A percentile compares a stretch with the other conserved stretches of the same genome.
Evolutionary conservation across 2,329 filamentous ascomycete genomes (phyloP).

Genomic region (Monascus ruber): DNA sequence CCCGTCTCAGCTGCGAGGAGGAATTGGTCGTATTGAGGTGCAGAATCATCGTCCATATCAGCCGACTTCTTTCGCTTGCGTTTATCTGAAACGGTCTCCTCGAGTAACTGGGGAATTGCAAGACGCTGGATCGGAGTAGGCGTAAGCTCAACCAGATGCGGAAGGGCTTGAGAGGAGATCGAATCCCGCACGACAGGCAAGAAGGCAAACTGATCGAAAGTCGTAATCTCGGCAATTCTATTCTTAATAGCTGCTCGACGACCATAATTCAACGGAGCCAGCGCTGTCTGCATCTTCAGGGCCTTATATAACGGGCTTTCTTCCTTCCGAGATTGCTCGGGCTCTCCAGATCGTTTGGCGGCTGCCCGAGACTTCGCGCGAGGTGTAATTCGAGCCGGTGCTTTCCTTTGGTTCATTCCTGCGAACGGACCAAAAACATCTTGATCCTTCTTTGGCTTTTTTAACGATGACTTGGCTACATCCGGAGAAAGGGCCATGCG

Average conservation of each 20-base stretch:
- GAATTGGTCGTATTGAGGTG: conserved; percentile 50
- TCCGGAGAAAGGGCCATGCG: conserved; percentile 23
- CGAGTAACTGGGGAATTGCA: conserved; percentile 69
- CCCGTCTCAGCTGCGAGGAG: conserved; percentile 91
- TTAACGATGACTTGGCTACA: conserved; percentile 23
- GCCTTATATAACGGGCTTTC: conserved; percentile 57
- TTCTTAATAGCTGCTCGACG: conserved; percentile 52
- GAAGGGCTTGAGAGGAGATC: conserved; percentile 60
- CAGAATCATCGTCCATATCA: conserved; percentile 21
- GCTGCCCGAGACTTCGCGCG: conserved; percentile 28
- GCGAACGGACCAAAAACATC: conserved; percentile 44
- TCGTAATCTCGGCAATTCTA: conserved; percentile 53
- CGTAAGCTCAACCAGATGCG: conserved; percentile 59
- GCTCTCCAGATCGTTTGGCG: conserved; percentile 29
- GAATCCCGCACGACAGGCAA: conserved; percentile 61
- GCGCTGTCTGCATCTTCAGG: conserved; percentile 81
- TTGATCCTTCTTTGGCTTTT: conserved; percentile 27
- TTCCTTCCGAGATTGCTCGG: conserved; percentile 30
- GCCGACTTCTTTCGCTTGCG: conserved; percentile 18
- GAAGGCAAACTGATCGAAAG: conserved; percentile 71
- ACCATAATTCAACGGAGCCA: conserved; percentile 67
- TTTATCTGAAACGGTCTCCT: conserved; percentile 36
- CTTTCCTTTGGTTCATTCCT: conserved; percentile 46
- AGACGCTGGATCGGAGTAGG: conserved; percentile 86
- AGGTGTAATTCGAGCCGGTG: conserved; percentile 33